Percentiles rank a stretch among this genome's conserved stretches.
Conservation (phyloP, 2,329 filamentous ascomycete species). For the Cadophora sp. region DNA sequence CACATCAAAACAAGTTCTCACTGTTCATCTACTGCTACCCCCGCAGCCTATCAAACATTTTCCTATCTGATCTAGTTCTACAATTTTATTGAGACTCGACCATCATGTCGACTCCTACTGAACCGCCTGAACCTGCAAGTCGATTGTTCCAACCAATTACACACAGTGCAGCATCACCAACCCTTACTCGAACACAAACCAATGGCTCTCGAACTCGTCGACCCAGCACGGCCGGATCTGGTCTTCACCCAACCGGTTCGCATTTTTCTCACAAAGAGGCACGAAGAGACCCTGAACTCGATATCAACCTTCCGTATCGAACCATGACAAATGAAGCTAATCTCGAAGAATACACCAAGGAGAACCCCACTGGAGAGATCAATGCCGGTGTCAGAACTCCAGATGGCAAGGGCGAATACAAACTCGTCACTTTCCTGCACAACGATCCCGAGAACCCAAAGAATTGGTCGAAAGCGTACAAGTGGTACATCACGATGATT, state of each 20-base stretch:
- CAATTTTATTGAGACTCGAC: neutral
- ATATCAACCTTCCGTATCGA: slow-evolving; percentile 68
- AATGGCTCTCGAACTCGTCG: slow-evolving; percentile 26
- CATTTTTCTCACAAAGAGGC: slow-evolving; percentile 39
- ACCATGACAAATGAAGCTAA: slow-evolving; percentile 66
- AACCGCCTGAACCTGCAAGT: slow-evolving; percentile 13
- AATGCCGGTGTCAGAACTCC: slow-evolving; percentile 32
- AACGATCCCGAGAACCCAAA: slow-evolving; percentile 81
- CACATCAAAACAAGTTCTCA: neutral
- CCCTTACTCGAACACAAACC: slow-evolving; percentile 25
- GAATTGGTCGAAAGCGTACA: slow-evolving; percentile 80
- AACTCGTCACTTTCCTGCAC: slow-evolving; percentile 73
- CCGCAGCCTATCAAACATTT: neutral
- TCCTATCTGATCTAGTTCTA: neutral
- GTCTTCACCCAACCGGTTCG: slow-evolving; percentile 28
- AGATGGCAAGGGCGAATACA: slow-evolving; percentile 50
- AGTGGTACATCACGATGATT: slow-evolving; percentile 87
- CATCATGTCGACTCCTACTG: slow-evolving; percentile 12
- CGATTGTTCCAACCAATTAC: slow-evolving; percentile 22
- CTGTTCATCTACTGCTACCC: neutral
- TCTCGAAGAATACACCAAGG: slow-evolving; percentile 70
- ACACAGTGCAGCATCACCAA: slow-evolving; percentile 15
- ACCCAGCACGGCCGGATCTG: slow-evolving; percentile 26
- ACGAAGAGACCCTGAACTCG: slow-evolving; percentile 43
- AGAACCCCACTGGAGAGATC: slow-evolving; percentile 68